Evolutionary conservation across 2,329 filamentous ascomycete genomes (phyloP).

Genomic region (Aureobasidium sp.): DNA sequence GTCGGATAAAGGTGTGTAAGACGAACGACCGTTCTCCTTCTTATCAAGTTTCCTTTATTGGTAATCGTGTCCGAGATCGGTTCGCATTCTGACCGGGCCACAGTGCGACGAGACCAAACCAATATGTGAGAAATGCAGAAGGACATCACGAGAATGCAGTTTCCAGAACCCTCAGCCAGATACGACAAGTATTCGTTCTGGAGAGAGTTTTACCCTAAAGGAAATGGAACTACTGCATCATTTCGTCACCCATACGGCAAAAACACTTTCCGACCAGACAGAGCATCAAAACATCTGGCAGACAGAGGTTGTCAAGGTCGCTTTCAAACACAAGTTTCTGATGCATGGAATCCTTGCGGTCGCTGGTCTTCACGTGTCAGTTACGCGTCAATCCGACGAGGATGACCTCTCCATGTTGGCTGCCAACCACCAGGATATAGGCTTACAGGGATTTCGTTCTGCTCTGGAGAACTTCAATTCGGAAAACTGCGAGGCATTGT

Average conservation of each 20-base stretch:
- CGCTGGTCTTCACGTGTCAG: conserved; percentile 20
- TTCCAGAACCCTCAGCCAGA: conserved; percentile 9
- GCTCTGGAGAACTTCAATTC: conserved; percentile 5
- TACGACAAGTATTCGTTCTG: background rate
- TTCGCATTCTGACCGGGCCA: background rate
- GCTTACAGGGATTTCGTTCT: background rate
- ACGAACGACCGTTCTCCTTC: background rate
- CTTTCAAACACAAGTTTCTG: conserved; percentile 16
- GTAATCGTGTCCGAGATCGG: background rate
- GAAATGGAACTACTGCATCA: conserved; percentile 18
- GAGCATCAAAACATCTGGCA: conserved; percentile 18
- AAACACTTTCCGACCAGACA: background rate
- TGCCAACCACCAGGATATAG: conserved; percentile 7
- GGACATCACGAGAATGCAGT: conserved; percentile 15
- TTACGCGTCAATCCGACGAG: conserved; percentile 13
- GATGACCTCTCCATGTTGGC: conserved; percentile 6
- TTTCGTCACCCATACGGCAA: conserved; percentile 15
- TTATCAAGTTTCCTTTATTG: background rate
- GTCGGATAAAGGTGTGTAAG: conserved; percentile 17
- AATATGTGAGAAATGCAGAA: conserved; percentile 14
- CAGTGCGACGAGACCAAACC: conserved; percentile 15
- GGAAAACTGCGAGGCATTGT: conserved; percentile 6
- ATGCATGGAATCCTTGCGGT: conserved; percentile 23
- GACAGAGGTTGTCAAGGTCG: conserved; percentile 15
- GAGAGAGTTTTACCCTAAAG: conserved; percentile 12